Conservation (phyloP, 495 filamentous ascomycete species). For the Aspergillus saccharolyticus region DNA sequence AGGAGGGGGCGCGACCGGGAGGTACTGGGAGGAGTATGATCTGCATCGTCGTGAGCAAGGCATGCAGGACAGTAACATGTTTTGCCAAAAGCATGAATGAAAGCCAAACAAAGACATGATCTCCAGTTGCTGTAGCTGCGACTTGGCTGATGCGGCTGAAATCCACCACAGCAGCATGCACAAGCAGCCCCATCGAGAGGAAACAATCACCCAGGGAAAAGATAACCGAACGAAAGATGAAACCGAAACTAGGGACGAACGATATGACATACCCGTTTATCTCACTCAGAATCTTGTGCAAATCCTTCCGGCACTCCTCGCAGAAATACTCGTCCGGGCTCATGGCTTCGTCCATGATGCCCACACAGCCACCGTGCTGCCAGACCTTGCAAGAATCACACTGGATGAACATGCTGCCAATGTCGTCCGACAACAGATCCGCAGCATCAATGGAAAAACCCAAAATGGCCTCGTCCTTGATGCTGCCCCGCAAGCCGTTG, state of each 20-base stretch:
- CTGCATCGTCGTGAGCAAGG: constrained; percentile 40
- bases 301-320: constrained; percentile 85
- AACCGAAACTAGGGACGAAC: background rate
- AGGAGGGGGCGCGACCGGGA: constrained; percentile 51
- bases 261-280: constrained; percentile 68
- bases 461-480: constrained; percentile 55
- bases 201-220: constrained; percentile 8
- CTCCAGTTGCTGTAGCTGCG: background rate
- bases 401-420: constrained; percentile 94
- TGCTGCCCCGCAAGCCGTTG: constrained; percentile 39
- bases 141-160: background rate
- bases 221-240: constrained; percentile 10
- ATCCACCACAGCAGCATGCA: background rate
- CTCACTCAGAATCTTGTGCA: constrained; percentile 76
- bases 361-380: constrained; percentile 98
- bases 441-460: constrained; percentile 31
- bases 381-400: constrained; percentile 97
- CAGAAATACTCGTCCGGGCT: constrained; percentile 98
- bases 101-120: background rate
- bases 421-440: constrained; percentile 66
- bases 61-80: background rate
- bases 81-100: background rate
- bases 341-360: constrained; percentile 86
- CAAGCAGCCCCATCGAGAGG: constrained; percentile 14
- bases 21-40: constrained; percentile 62